These are phyloP conservation scores for Pythium volutum DNA, from an alignment of 352 stramenopile species.

Conservation along the genomic window DNA sequence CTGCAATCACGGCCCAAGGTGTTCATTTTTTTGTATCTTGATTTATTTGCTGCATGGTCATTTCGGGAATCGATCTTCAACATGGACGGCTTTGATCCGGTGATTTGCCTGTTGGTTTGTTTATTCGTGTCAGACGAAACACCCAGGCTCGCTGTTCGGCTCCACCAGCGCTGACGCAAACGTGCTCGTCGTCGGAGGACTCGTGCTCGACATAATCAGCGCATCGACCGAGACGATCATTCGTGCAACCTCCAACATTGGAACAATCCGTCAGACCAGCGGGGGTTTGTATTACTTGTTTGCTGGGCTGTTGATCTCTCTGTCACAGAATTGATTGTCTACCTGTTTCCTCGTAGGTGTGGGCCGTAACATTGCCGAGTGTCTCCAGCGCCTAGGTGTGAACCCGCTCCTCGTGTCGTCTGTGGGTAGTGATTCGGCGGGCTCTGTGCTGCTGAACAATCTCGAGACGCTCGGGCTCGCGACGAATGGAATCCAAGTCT, in stretches of 20 bases:
- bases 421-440: slow-evolving; percentile 72
- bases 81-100: background rate
- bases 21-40: slow-evolving; percentile 16
- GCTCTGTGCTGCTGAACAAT: slow-evolving; percentile 71
- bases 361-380: slow-evolving; percentile 92
- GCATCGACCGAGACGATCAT: slow-evolving; percentile 64
- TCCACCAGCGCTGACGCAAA: slow-evolving; percentile 6
- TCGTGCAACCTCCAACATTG: slow-evolving; percentile 85
- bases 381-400: slow-evolving; percentile 62
- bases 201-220: slow-evolving; percentile 88
- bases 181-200: slow-evolving; percentile 84
- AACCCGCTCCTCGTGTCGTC: slow-evolving; percentile 77
- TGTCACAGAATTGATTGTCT: background rate
- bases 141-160: background rate
- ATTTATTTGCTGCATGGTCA: slow-evolving; percentile 15
- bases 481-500: slow-evolving; percentile 52
- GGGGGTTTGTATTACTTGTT: slow-evolving; percentile 57
- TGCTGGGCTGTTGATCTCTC: background rate
- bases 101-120: background rate
- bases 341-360: slow-evolving; percentile 59
- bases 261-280: slow-evolving; percentile 75
- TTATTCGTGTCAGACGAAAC: too few relatives aligned
- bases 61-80: background rate
- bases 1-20: background rate
- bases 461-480: slow-evolving; percentile 57